Percentiles rank a stretch among this genome's conserved stretches.
Evolutionary conservation across 768 basidiomycete species (phyloP).

Genomic region (Lactarius tabidus): DNA sequence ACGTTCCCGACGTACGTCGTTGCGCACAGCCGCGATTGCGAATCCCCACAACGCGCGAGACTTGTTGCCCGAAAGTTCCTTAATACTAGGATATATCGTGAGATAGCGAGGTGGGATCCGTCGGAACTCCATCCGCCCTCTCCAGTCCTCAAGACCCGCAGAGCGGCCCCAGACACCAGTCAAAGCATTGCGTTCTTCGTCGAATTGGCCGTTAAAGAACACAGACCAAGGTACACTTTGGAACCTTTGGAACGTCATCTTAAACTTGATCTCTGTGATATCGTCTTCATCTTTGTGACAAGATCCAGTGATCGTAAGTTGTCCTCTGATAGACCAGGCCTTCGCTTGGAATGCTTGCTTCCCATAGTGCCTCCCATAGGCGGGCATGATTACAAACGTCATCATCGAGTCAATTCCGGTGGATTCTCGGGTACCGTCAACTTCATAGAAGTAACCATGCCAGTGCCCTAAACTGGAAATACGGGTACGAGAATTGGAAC

Average conservation of each 20-base stretch:
- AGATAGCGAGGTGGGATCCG: constrained; percentile 27
- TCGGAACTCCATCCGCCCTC: constrained; percentile 28
- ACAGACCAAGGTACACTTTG: constrained; percentile 1
- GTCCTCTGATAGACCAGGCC: constrained; percentile 18
- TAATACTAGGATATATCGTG: constrained; percentile 29
- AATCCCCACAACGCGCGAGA: constrained; percentile 33
- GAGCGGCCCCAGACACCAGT: constrained; percentile 5
- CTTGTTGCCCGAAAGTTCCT: constrained; percentile 26
- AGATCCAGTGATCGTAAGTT: constrained; percentile 21
- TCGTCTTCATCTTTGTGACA: constrained; percentile 22
- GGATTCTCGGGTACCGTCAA: background rate
- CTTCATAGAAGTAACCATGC: constrained; percentile 18
- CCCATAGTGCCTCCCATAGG: too few relatives aligned
- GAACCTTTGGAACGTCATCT: constrained; percentile 23
- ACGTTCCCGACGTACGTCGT: constrained; percentile 26
- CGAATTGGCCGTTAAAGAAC: constrained; percentile 11
- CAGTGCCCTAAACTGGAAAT: constrained; percentile 18
- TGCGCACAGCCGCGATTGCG: constrained; percentile 29
- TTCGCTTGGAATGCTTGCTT: constrained; percentile 12
- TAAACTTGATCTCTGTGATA: constrained; percentile 17
- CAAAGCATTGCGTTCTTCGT: constrained; percentile 10
- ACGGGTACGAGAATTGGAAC: background rate
- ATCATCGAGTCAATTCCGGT: constrained; percentile 5
- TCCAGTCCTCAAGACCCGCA: background rate
- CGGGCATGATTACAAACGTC: constrained; percentile 13